phyloP scores from a whole-genome alignment of 345 rosid species.

The Draba incana region DNA sequence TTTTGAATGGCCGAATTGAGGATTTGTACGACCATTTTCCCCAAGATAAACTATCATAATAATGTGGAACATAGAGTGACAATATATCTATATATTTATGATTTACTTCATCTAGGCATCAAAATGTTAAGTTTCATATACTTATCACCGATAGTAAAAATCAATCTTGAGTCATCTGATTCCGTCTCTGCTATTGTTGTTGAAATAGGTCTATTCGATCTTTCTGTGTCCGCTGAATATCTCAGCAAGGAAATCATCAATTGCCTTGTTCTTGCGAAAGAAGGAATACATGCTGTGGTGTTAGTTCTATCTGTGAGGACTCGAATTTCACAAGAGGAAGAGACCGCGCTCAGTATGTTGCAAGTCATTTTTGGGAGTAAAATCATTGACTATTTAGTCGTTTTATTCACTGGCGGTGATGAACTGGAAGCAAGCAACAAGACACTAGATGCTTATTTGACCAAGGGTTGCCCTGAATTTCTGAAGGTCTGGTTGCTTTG shows the following conservation, averaged over 20 bases:
- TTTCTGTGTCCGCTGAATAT: conserved; percentile 58
- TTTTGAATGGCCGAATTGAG: no score
- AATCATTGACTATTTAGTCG: conserved; percentile 67
- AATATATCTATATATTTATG: no score
- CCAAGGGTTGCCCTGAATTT: conserved; percentile 66
- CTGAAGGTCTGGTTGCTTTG: conserved; percentile 45
- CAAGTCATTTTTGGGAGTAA: conserved; percentile 67
- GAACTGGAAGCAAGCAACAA: conserved; percentile 64
- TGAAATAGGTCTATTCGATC: conserved; percentile 40
- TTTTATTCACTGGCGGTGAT: conserved; percentile 88
- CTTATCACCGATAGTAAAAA: no score
- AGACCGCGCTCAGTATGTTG: conserved; percentile 60
- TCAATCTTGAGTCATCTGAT: no score
- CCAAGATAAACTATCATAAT: no score
- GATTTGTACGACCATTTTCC: no score
- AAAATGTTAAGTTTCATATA: no score
- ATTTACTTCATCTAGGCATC: no score
- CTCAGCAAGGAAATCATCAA: conserved; percentile 73
- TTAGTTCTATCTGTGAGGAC: conserved; percentile 62
- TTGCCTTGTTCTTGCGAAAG: conserved; percentile 72
- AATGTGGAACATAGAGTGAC: no score
- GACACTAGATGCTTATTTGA: conserved; percentile 65
- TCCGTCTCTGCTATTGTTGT: background rate
- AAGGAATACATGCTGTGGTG: conserved; percentile 76
- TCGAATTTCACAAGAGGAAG: conserved; percentile 74